phyloP scores from a whole-genome alignment of 495 filamentous ascomycete species.

The Pseudevernia furfuracea region DNA sequence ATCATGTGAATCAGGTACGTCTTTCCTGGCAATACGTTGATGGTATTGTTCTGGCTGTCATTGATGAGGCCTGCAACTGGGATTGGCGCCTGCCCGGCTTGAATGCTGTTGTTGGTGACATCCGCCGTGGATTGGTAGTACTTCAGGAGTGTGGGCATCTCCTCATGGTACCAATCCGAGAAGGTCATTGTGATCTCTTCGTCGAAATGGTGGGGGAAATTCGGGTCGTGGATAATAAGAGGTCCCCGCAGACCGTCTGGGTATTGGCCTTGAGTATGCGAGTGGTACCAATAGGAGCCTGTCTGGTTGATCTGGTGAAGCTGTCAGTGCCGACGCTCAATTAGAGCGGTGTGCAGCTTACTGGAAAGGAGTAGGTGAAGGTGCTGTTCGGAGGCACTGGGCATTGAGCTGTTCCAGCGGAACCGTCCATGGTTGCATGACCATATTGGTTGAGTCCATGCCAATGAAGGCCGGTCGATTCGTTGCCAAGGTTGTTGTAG shows the following conservation, averaged over 20 bases:
- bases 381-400: slow-evolving; percentile 53
- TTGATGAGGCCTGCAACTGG: slow-evolving; percentile 50
- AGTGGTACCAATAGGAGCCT: slow-evolving; percentile 82
- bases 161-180: slow-evolving; percentile 56
- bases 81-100: slow-evolving; percentile 44
- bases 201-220: slow-evolving; percentile 58
- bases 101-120: slow-evolving; percentile 40
- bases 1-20: slow-evolving; percentile 74
- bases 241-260: slow-evolving; percentile 69
- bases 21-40: slow-evolving; percentile 60
- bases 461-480: slow-evolving; percentile 66
- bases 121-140: slow-evolving; percentile 36
- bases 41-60: slow-evolving; percentile 47
- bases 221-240: slow-evolving; percentile 61
- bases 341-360: slow-evolving; percentile 30
- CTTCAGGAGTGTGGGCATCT: slow-evolving; percentile 38
- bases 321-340: slow-evolving; percentile 21
- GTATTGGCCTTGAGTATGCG: slow-evolving; percentile 60
- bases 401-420: slow-evolving; percentile 62
- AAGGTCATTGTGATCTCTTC: slow-evolving; percentile 58
- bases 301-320: slow-evolving; percentile 49
- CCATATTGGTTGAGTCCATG: slow-evolving; percentile 71
- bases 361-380: slow-evolving; percentile 72
- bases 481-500: slow-evolving; percentile 63
- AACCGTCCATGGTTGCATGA: slow-evolving; percentile 68